Percentiles rank a stretch among this genome's conserved stretches.
Conservation (phyloP, 2,329 filamentous ascomycete genomes). For the Neofusicoccum parvum region DNA sequence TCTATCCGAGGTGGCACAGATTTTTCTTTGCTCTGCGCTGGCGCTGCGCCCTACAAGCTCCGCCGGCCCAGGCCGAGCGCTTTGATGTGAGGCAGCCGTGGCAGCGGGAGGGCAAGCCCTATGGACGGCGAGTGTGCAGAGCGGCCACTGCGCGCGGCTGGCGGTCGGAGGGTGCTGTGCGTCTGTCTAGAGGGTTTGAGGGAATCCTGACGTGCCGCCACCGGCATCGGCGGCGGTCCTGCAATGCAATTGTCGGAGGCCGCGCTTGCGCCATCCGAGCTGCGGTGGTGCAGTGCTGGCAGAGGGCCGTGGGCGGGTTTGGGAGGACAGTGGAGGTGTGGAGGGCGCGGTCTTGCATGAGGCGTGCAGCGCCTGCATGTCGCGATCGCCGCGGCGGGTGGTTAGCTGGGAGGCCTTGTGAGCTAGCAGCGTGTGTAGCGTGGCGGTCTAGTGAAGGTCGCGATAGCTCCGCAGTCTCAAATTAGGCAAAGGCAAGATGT, state of each 20-base stretch:
- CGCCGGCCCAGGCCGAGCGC: neutral
- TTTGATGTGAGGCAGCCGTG: neutral
- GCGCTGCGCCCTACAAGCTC: neutral
- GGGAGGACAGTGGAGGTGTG: neutral
- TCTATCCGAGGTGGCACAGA: slow-evolving; percentile 7
- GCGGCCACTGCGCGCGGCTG: slow-evolving; percentile 10
- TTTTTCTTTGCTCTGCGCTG: neutral
- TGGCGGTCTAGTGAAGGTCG: neutral
- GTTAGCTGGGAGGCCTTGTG: slow-evolving; percentile 1
- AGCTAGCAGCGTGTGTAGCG: neutral
- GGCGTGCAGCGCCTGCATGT: slow-evolving; percentile 10
- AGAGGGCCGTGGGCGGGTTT: neutral
- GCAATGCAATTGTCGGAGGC: neutral
- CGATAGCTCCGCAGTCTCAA: slow-evolving; percentile 1
- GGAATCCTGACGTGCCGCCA: neutral
- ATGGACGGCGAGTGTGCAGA: slow-evolving; percentile 2
- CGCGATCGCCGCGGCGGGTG: neutral
- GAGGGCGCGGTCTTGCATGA: slow-evolving; percentile 16
- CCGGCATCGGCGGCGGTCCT: neutral
- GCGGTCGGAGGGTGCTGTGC: neutral
- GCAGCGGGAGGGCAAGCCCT: slow-evolving; percentile 2
- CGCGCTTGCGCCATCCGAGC: neutral
- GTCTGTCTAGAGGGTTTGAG: neutral
- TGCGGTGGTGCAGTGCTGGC: neutral
- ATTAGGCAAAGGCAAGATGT: slow-evolving; percentile 10